Conservation (phyloP, 371 early-diverging fungal genomes). For the Mortierella sp. region DNA sequence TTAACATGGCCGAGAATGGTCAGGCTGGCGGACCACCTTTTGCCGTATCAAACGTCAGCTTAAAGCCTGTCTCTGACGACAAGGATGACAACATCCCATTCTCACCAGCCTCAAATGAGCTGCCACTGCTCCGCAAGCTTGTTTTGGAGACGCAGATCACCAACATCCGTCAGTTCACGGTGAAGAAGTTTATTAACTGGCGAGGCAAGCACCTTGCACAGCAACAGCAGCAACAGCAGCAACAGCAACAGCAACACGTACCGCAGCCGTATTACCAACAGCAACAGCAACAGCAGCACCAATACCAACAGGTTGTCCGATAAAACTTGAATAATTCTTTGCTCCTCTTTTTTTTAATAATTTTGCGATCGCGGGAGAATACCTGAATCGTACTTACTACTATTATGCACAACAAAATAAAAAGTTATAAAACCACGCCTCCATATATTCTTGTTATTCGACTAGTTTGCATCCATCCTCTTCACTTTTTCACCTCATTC, state of each 20-base stretch:
- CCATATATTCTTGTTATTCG: neutral
- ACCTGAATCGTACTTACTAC: conserved; percentile 2
- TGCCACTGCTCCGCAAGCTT: conserved; percentile 49
- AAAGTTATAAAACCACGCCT: neutral
- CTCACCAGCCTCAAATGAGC: conserved; percentile 41
- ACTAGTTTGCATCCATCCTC: neutral
- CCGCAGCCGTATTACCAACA: conserved; percentile 34
- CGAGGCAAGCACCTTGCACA: conserved; percentile 51
- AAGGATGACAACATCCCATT: conserved; percentile 34
- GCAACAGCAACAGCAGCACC: conserved; percentile 29
- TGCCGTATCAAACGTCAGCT: conserved; percentile 39
- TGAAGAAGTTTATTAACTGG: conserved; percentile 70
- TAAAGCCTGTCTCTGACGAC: conserved; percentile 23
- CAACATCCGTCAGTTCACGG: conserved; percentile 64
- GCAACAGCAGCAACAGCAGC: conserved; percentile 34
- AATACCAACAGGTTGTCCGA: conserved; percentile 33
- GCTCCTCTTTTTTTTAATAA: conserved; percentile 1
- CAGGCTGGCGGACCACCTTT: conserved; percentile 56
- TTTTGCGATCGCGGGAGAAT: too few species aligned
- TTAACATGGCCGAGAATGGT: conserved; percentile 36
- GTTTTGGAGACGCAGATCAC: conserved; percentile 63
- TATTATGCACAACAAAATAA: neutral
- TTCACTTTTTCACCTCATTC: neutral
- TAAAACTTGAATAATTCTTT: conserved; percentile 3
- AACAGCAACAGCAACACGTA: conserved; percentile 41